phyloP scores from a whole-genome alignment of 768 basidiomycete species.

The Termitomyces sp. region DNA sequence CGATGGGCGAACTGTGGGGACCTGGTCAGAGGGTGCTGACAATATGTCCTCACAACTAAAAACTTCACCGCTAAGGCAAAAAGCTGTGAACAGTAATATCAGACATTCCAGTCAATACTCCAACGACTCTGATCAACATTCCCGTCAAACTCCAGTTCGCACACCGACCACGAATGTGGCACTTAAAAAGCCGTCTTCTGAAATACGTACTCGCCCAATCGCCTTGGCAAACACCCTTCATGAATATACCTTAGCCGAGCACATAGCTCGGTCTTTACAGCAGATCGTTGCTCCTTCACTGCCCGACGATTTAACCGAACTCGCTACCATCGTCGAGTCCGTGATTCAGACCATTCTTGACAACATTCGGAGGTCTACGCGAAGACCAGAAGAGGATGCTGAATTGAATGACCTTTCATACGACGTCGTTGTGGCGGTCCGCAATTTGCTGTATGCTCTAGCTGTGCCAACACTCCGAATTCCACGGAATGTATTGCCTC shows the following conservation, averaged over 20 bases:
- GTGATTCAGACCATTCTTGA: constrained; percentile 60
- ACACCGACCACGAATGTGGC: constrained; percentile 22
- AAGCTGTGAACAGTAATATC: constrained; percentile 23
- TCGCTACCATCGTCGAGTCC: constrained; percentile 50
- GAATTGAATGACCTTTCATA: constrained; percentile 58
- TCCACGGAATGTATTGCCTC: constrained; percentile 47
- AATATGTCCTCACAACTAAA: constrained; percentile 8
- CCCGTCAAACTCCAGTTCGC: constrained; percentile 27
- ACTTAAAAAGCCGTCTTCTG: constrained; percentile 5
- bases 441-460: constrained; percentile 69
- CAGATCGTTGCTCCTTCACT: constrained; percentile 49
- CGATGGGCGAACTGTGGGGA: constrained; percentile 65
- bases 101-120: constrained; percentile 63
- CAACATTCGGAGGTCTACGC: constrained; percentile 43
- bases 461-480: constrained; percentile 57
- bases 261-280: constrained; percentile 61
- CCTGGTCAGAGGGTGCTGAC: constrained; percentile 40
- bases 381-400: constrained; percentile 47
- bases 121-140: constrained; percentile 70
- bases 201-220: constrained; percentile 9
- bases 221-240: constrained; percentile 18
- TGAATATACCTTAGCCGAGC: constrained; percentile 61
- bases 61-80: constrained; percentile 20
- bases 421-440: constrained; percentile 57
- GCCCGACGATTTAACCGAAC: constrained; percentile 52